Percentiles rank a stretch among this genome's conserved stretches.
These are phyloP conservation scores for Cryptococcus amylolentus DNA, from an alignment of 1,284 basidiomycete genomes.

Conservation along the genomic window DNA sequence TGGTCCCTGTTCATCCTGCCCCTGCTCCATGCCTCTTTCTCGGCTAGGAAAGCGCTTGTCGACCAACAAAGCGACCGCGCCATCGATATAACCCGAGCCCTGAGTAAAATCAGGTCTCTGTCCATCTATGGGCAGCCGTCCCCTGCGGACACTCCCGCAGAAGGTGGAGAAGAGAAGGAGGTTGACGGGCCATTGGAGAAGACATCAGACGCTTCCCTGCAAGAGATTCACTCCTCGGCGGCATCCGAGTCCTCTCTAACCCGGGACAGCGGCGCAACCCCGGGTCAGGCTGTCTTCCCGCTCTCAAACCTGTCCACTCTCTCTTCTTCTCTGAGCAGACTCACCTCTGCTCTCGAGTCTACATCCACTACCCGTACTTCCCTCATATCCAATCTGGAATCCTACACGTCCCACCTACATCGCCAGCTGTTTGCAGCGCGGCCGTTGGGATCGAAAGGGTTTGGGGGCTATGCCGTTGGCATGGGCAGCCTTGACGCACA, in stretches of 20 bases:
- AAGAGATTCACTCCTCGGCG: constrained; percentile 15
- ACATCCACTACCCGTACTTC: constrained; percentile 47
- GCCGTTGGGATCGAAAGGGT: neutral
- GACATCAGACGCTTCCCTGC: constrained; percentile 5
- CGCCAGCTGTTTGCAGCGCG: constrained; percentile 27
- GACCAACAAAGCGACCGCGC: constrained; percentile 30
- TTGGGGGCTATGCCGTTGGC: constrained; percentile 19
- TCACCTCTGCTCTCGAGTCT: constrained; percentile 29
- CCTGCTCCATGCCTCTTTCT: constrained; percentile 43
- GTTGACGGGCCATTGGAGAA: neutral
- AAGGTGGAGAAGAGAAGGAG: neutral
- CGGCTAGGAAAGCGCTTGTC: constrained; percentile 39
- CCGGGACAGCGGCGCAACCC: neutral
- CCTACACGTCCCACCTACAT: constrained; percentile 45
- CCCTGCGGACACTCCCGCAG: no score
- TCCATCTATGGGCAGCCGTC: no score
- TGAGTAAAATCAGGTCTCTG: neutral
- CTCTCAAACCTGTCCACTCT: constrained; percentile 15
- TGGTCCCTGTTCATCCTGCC: constrained; percentile 46
- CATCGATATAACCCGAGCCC: constrained; percentile 14
- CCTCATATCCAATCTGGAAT: constrained; percentile 41
- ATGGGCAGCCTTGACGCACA: constrained; percentile 33
- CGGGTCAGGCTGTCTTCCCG: neutral
- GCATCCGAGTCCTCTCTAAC: constrained; percentile 4
- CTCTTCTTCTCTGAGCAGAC: constrained; percentile 18